Conservation (phyloP, 306 rosid species). For the Adenanthera pavonina region DNA sequence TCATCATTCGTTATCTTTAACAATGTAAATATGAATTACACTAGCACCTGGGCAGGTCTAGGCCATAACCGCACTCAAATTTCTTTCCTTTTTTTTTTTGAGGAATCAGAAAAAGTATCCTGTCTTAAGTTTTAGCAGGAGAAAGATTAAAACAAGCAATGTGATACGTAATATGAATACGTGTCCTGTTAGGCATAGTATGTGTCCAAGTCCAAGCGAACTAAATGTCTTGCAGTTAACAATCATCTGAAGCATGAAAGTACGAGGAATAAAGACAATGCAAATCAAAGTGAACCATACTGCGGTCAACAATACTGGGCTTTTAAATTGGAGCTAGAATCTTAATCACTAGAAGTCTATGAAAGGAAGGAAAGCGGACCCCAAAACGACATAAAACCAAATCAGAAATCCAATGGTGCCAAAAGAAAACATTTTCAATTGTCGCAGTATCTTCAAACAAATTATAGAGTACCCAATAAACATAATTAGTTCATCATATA, state of each 20-base stretch:
- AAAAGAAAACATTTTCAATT: not conserved
- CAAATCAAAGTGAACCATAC: constrained; percentile 1
- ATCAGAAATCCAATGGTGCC: not conserved
- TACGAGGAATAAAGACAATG: not conserved
- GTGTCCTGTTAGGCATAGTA: not conserved
- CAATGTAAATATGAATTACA: constrained; percentile 1
- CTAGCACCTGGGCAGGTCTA: not conserved
- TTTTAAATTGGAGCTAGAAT: not conserved
- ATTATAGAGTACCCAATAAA: no score
- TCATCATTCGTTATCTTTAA: not conserved
- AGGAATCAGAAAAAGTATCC: not conserved
- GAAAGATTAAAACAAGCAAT: not conserved
- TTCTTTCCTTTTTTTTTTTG: not conserved
- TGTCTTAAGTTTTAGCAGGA: not conserved
- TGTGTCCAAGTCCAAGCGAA: not conserved
- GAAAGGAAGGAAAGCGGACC: not conserved
- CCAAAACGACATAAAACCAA: not conserved
- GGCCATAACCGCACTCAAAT: not conserved
- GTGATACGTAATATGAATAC: not conserved
- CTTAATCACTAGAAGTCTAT: not conserved
- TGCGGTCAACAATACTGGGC: not conserved
- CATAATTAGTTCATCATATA: not conserved
- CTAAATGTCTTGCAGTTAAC: not conserved
- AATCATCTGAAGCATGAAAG: not conserved
- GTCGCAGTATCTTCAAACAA: not conserved